phyloP scores from a whole-genome alignment of 768 basidiomycete genomes.

The Dacryopinax spathularia region DNA sequence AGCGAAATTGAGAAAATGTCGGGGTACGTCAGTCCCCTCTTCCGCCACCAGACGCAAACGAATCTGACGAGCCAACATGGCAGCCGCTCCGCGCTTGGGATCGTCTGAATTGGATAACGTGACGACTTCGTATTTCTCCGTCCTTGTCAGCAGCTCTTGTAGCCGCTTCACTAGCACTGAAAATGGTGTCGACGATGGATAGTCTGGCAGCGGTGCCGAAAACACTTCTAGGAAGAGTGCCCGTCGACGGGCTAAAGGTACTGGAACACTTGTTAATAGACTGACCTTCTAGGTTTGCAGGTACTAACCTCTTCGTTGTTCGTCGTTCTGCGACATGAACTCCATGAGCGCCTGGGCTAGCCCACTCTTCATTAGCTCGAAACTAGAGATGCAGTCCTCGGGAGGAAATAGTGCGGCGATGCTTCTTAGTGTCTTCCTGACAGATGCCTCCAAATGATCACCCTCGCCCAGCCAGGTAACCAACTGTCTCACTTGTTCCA shows the following conservation, averaged over 20 bases:
- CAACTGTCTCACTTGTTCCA: conserved; percentile 37
- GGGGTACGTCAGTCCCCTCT: conserved; percentile 78
- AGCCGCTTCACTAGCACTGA: conserved; percentile 81
- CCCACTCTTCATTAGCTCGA: conserved; percentile 88
- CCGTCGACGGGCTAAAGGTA: conserved; percentile 48
- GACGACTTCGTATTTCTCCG: conserved; percentile 91
- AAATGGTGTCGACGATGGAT: conserved; percentile 38
- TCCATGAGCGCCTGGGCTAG: conserved; percentile 74
- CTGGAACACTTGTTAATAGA: conserved; percentile 29
- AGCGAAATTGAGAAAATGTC: conserved; percentile 62
- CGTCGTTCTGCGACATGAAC: conserved; percentile 49
- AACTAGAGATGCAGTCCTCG: conserved; percentile 76
- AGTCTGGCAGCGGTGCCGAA: conserved; percentile 33
- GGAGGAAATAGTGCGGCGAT: conserved; percentile 71
- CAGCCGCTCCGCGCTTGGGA: conserved; percentile 79
- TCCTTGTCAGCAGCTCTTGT: conserved; percentile 85
- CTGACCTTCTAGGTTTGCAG: neutral
- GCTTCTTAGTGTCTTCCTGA: conserved; percentile 48
- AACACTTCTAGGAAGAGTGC: conserved; percentile 72
- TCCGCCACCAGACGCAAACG: conserved; percentile 80
- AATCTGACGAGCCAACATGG: conserved; percentile 81
- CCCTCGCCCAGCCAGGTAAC: conserved; percentile 48
- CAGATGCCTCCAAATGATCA: conserved; percentile 46
- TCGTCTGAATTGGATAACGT: conserved; percentile 63
- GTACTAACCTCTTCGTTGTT: conserved; percentile 41